Conservation (phyloP, 2,329 filamentous ascomycete genomes). For the Aspergillus fumigatus region DNA sequence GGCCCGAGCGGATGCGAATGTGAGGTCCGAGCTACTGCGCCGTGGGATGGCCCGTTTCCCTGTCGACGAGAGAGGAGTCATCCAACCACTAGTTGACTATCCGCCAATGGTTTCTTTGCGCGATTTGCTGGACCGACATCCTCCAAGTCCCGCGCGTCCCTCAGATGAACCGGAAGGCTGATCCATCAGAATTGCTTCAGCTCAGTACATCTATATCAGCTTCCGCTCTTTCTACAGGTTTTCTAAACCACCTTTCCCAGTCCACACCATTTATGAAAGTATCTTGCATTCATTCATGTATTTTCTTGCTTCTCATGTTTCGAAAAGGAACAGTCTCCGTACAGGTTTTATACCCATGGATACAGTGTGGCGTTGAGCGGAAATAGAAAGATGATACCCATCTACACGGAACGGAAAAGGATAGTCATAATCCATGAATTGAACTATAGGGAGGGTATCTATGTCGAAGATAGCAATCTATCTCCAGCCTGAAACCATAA, state of each 20-base stretch:
- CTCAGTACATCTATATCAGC: too few species aligned
- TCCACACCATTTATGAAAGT: background rate
- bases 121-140: background rate
- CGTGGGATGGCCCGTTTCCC: conserved; percentile 24
- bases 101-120: background rate
- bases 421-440: conserved; percentile 1
- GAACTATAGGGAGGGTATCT: conserved; percentile 15
- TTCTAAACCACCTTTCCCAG: background rate
- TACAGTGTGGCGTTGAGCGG: background rate
- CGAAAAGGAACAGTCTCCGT: background rate
- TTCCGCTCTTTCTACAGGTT: too few species aligned
- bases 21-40: conserved; percentile 24
- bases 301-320: background rate
- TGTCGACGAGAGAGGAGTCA: conserved; percentile 31
- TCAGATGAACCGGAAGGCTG: background rate
- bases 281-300: background rate
- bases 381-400: background rate
- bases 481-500: conserved; percentile 3
- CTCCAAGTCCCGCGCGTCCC: background rate
- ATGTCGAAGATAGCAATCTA: conserved; percentile 16
- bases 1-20: conserved; percentile 30
- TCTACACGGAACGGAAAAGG: background rate
- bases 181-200: background rate
- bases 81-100: conserved; percentile 13
- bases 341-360: background rate